Base-by-base conservation (phyloP, 2,329 filamentous ascomycete genomes). In the Scytalidium lignicola region DNA sequence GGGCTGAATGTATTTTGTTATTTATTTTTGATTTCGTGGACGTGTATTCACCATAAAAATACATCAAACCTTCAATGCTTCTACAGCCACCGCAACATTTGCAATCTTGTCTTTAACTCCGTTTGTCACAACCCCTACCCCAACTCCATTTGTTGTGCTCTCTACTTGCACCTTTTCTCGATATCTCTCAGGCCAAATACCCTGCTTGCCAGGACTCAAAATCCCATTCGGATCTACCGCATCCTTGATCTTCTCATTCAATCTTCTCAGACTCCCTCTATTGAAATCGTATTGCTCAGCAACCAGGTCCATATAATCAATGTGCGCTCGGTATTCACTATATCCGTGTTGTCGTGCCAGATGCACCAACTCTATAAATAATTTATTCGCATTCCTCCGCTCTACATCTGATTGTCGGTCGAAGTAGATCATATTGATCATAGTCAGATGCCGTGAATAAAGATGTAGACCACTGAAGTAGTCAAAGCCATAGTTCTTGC, bases 391-490 rank as follows among this genome's bases (percentile, higher is more conserved):
- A 29, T 58, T 51, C 10, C 68, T 64, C 51, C 74, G 68, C 48
- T 59, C 60, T 3, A 59, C 51, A 44, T 69, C 68, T 2, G 65
- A 69, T 8, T 8, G 7, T 58, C 74, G 73, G 54, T 75, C 72
- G 50, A 72, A 74, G 3, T 66, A 68, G 49, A 74, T 69, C 70
- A 74, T 74, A 51, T 72, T 73, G 52, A 74, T 70, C 41, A 73
- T 67, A 28, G 74, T 69, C 8, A 72, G 67, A 43, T 74, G 70
- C 1, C 70, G 62, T 51, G 74, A 70, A 44, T 73, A 67, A 69
- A 75, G 72, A 60, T 74, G 74, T 59, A 74, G 74, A 49, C 74
- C 73, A 51, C 69, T 71, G 51, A 71, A 66, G 19, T 73, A 56
- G 51, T 75, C 73, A 44, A 73, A 69, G 0, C 64, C 65, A 23